Evolutionary conservation across 768 basidiomycete genomes (phyloP).

Genomic region (Tubosaeta sp.): DNA sequence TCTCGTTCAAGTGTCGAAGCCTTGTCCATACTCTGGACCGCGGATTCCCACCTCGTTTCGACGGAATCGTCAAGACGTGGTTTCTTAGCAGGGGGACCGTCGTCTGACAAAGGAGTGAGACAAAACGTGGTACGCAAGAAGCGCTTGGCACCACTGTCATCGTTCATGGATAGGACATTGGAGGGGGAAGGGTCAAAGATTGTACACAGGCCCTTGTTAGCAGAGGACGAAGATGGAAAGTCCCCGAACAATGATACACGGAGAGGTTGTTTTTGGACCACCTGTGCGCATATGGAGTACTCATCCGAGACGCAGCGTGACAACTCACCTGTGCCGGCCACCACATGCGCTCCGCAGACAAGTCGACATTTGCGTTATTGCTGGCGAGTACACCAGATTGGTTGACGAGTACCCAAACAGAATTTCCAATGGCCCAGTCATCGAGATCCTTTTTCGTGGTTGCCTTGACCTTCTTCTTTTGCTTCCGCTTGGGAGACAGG

Average conservation of each 20-base stretch:
- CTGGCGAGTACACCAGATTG: constrained; percentile 34
- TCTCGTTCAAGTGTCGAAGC: constrained; percentile 43
- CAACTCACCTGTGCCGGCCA: constrained; percentile 65
- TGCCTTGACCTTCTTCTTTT: constrained; percentile 9
- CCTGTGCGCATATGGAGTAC: constrained; percentile 11
- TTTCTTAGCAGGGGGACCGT: constrained; percentile 43
- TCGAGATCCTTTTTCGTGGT: not conserved
- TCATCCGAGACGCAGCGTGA: not conserved
- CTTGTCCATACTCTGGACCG: constrained; percentile 43
- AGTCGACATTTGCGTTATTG: constrained; percentile 20
- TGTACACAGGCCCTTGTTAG: constrained; percentile 21
- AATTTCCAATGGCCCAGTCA: constrained; percentile 31
- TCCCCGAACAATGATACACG: constrained; percentile 32
- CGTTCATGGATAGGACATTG: constrained; percentile 40
- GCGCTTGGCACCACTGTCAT: constrained; percentile 34
- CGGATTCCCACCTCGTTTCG: constrained; percentile 43
- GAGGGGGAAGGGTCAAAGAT: constrained; percentile 32
- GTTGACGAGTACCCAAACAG: constrained; percentile 54
- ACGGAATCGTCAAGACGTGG: constrained; percentile 35
- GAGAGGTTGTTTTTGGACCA: constrained; percentile 26
- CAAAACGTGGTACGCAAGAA: constrained; percentile 41
- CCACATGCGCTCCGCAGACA: constrained; percentile 41
- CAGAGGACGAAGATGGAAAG: constrained; percentile 24
- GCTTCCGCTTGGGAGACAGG: constrained; percentile 20
- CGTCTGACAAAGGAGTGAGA: constrained; percentile 5